Percentiles rank a stretch among this genome's conserved stretches.
Evolutionary conservation across 1,139 yeast genomes (phyloP).

Genomic region (Pneumocystis oryctolagi): DNA sequence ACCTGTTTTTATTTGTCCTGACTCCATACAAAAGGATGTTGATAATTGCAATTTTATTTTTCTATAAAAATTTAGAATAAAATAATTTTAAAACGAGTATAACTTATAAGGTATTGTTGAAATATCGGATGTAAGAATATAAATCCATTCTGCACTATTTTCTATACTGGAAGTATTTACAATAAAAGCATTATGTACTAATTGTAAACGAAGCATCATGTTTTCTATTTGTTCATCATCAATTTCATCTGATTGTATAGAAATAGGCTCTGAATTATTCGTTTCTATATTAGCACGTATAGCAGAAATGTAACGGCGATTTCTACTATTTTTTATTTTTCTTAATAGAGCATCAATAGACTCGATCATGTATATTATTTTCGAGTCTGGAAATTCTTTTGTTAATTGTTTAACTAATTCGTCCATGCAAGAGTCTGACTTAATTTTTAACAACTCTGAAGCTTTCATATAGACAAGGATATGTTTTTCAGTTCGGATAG

Average conservation of each 20-base stretch:
- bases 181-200: slow-evolving; percentile 11
- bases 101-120: slow-evolving; percentile 15
- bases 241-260: not conserved
- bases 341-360: slow-evolving; percentile 11
- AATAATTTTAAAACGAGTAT: slow-evolving; percentile 8
- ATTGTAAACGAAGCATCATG: slow-evolving; percentile 13
- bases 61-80: slow-evolving; percentile 5
- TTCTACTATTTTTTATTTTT: slow-evolving; percentile 8
- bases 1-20: slow-evolving; percentile 16
- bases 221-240: slow-evolving; percentile 14
- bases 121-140: slow-evolving; percentile 15
- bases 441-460: slow-evolving; percentile 10
- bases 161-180: slow-evolving; percentile 13
- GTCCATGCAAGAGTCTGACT: slow-evolving; percentile 4
- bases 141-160: slow-evolving; percentile 15
- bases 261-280: not conserved
- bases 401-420: slow-evolving; percentile 4
- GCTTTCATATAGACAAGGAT: slow-evolving; percentile 12
- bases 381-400: slow-evolving; percentile 5
- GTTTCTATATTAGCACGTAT: slow-evolving; percentile 12
- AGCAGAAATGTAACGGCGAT: slow-evolving; percentile 12
- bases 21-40: slow-evolving; percentile 14
- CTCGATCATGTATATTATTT: slow-evolving; percentile 15
- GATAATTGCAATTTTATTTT: not conserved
- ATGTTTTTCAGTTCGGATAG: slow-evolving; percentile 12